Evolutionary conservation across 192 early-diverging fungal species (phyloP), one percentile per base, ranked within the genome.

Genomic region (Entomortierella parvispora): DNA sequence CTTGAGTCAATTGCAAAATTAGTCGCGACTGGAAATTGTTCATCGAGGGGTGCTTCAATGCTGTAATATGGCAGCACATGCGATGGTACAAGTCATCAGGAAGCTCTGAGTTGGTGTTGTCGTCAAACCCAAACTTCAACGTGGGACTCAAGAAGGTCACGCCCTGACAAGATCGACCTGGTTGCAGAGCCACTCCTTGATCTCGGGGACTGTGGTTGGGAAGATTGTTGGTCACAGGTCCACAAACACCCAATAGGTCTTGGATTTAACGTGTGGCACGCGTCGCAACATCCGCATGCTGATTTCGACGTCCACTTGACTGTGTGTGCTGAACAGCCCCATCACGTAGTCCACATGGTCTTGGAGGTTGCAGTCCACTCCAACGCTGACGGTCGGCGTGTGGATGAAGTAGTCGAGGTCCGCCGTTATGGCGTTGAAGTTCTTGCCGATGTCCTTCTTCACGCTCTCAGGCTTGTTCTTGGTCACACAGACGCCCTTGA

Each of bases 211-310:
- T 1, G 51, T 34, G 6, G 62, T 65, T 34, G 62, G 62, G 22
- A 54, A 43, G 25, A 44, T 66, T 37, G 33, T 66, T 14, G 53
- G 33, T 17, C 29, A 17, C 29, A 5, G 11, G 25, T 66, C 64
- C 15, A 48, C 53, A 25, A 57, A 31, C 4, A 66, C 54, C 23
- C 46, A 45, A 57, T 57, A 57, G 29, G 53, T 66, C 18, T 66
- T 66, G 43, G 64, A 66, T 31, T 66, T 66, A 43, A 66, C 54
- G 23, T 48, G 44, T 48, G 31, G 25, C 29, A 43, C 43, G 48
- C 64, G 54, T 20, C 64, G 54, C 54, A 66, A 22, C 64, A 66
- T 66, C 31, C 57, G 54, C 23, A 42, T 55, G 31, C 64, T 48
- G 46, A 45, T 66, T 33, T 66, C 64, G 9, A 66, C 64, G 34